phyloP scores from a whole-genome alignment of 345 rosid genomes.

The Aurinia saxatilis region DNA sequence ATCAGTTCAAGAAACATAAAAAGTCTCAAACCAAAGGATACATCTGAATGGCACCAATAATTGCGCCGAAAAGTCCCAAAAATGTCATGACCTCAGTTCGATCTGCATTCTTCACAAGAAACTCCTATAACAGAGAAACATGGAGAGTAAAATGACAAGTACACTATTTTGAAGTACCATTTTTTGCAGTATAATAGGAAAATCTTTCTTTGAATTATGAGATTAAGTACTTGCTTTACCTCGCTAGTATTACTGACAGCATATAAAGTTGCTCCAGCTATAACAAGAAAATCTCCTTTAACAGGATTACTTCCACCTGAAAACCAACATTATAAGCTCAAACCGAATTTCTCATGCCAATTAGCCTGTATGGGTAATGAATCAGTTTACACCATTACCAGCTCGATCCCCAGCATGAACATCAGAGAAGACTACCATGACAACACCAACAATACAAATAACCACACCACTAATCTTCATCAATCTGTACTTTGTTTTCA shows the following conservation, averaged over 20 bases:
- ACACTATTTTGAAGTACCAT: background rate
- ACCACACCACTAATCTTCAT: slow-evolving; percentile 71
- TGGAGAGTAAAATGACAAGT: background rate
- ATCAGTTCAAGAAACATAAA: background rate
- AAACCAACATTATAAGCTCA: background rate
- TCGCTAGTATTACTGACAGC: slow-evolving; percentile 66
- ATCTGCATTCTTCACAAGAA: slow-evolving; percentile 75
- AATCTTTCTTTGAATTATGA: background rate
- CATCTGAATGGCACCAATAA: slow-evolving; percentile 81
- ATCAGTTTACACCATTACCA: slow-evolving; percentile 31
- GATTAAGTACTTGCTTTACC: slow-evolving; percentile 37
- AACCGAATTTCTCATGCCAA: background rate
- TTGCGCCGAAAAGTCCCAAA: slow-evolving; percentile 75
- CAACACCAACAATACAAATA: slow-evolving; percentile 74
- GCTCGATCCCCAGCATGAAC: slow-evolving; percentile 72
- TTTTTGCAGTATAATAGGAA: no score
- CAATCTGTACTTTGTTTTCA: slow-evolving; percentile 69
- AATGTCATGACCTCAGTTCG: slow-evolving; percentile 74
- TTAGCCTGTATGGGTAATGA: background rate
- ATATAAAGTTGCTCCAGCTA: slow-evolving; percentile 67
- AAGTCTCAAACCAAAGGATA: slow-evolving; percentile 45
- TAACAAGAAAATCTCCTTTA: slow-evolving; percentile 60
- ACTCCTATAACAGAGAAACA: slow-evolving; percentile 42
- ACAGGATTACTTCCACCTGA: slow-evolving; percentile 62
- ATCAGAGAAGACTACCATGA: slow-evolving; percentile 83